Base-by-base conservation (phyloP, 352 stramenopile genomes). In the Blastocystis sp. region DNA sequence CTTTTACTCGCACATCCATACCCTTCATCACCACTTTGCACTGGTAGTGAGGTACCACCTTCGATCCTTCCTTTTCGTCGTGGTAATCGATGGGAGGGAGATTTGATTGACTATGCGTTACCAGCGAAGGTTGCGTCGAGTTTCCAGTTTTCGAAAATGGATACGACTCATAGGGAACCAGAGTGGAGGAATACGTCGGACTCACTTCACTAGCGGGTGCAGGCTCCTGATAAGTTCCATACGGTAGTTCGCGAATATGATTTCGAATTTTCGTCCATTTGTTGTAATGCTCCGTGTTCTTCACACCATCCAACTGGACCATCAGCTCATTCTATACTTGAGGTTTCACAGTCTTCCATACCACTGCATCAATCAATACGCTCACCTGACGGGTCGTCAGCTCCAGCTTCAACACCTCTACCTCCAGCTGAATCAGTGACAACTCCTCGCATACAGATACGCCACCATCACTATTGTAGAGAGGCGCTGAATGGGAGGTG, bases 271-370 rank as follows among this genome's bases (percentile, higher is more conserved):
- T 53, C 7, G 26, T 18, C 73, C 73, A 84, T 5, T 50, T n/a
- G 13, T 84, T 64, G 26, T 84, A 84, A 53, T 84, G 73, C 56
- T 84, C 47, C 0, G 73, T 84, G 13, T 66, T 34, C 23, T 84
- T 63, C 26, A 84, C 20, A 5, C n/a, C 7, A 9, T 66, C 43
- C n/a, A 63, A 43, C 73, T 63, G 54, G 3, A 68, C 9, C 9
- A 29, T 53, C 20, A 68, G 18, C 8, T 84, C 53, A 23, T 13
- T 11, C 73, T 84, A 84, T 2, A 3, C 11, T 2, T 64, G 0
- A 84, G 18, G 3, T 4, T 3, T n/a, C 1, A 37, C 18, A 6
- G 41, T 23, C 26, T 23, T 7, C 34, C 56, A 11, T 29, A 84
- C 73, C 53, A 45, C 41, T 13, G 68, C 9, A 7, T 56, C 3